These are phyloP conservation scores for Phytophthora agathidicida DNA, from an alignment of 352 stramenopile species.

Conservation along the genomic window DNA sequence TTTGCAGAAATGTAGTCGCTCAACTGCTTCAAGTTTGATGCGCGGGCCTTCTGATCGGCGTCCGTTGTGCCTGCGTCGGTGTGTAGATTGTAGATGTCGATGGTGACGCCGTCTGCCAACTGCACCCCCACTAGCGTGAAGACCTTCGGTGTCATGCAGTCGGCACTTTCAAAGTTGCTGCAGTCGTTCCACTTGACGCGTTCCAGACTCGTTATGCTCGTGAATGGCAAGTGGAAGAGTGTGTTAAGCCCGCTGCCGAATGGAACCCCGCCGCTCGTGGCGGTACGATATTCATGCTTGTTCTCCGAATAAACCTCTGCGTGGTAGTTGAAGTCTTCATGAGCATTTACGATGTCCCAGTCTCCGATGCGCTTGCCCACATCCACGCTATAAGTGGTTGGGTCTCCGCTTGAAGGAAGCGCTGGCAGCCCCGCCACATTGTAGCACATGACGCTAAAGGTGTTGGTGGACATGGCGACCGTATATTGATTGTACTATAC, in stretches of 20 bases:
- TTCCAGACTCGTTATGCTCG: slow-evolving; percentile 35
- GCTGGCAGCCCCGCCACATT: slow-evolving; percentile 55
- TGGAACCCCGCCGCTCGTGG: slow-evolving; percentile 51
- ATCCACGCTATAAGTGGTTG: slow-evolving; percentile 43
- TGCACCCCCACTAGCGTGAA: slow-evolving; percentile 54
- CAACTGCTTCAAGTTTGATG: slow-evolving; percentile 51
- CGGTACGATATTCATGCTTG: slow-evolving; percentile 46
- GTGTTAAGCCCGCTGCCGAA: slow-evolving; percentile 61
- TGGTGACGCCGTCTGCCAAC: slow-evolving; percentile 42
- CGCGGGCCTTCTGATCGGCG: slow-evolving; percentile 39
- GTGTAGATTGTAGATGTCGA: slow-evolving; percentile 66
- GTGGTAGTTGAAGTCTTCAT: slow-evolving; percentile 56
- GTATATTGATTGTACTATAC: too few species aligned
- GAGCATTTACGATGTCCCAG: slow-evolving; percentile 48
- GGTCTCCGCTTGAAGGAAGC: slow-evolving; percentile 54
- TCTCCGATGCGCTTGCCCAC: slow-evolving; percentile 52
- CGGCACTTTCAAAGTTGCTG: slow-evolving; percentile 48
- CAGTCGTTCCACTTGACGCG: slow-evolving; percentile 52
- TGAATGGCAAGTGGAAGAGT: slow-evolving; percentile 50
- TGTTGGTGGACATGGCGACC: too few species aligned
- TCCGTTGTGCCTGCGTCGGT: slow-evolving; percentile 39
- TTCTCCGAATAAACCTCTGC: slow-evolving; percentile 46
- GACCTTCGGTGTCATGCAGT: slow-evolving; percentile 65
- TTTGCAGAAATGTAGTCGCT: slow-evolving; percentile 52
- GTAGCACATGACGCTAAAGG: slow-evolving; percentile 50